Percentiles rank a stretch among this genome's conserved stretches.
phyloP scores from a whole-genome alignment of 1,284 basidiomycete species.

The Melanopsichium pennsylvanicum region DNA sequence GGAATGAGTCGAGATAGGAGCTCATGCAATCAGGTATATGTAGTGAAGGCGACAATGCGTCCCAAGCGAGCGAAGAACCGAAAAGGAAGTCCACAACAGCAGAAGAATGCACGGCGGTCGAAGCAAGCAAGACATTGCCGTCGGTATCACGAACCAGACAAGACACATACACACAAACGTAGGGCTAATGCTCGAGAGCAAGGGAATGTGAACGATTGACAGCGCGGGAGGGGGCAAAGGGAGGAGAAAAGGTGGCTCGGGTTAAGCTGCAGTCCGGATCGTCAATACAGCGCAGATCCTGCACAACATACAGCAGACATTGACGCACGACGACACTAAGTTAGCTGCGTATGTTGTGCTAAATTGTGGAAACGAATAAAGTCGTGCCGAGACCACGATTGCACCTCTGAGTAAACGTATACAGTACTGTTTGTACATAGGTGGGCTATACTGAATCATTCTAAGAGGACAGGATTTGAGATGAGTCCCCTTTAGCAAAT shows the following conservation, averaged over 20 bases:
- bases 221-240: neutral
- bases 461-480: too few species aligned
- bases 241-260: conserved; percentile 10
- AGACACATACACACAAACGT: too few species aligned
- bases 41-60: neutral
- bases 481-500: too few species aligned
- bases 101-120: neutral
- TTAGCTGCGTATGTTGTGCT: too few species aligned
- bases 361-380: neutral
- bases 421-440: too few species aligned
- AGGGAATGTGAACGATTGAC: neutral
- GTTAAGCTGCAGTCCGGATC: conserved; percentile 18
- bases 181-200: neutral
- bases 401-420: too few species aligned
- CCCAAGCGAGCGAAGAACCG: too few species aligned
- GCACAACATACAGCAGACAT: conserved; percentile 9
- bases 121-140: neutral
- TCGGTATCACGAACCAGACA: conserved; percentile 2
- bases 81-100: too few species aligned
- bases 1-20: too few species aligned
- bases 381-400: conserved; percentile 4
- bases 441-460: too few species aligned
- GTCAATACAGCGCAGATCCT: conserved; percentile 31
- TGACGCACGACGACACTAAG: too few species aligned
- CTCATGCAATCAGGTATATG: conserved; percentile 19